These are phyloP conservation scores for Przewalskia tangutica DNA, from an alignment of 257 asterid species.

Conservation along the genomic window DNA sequence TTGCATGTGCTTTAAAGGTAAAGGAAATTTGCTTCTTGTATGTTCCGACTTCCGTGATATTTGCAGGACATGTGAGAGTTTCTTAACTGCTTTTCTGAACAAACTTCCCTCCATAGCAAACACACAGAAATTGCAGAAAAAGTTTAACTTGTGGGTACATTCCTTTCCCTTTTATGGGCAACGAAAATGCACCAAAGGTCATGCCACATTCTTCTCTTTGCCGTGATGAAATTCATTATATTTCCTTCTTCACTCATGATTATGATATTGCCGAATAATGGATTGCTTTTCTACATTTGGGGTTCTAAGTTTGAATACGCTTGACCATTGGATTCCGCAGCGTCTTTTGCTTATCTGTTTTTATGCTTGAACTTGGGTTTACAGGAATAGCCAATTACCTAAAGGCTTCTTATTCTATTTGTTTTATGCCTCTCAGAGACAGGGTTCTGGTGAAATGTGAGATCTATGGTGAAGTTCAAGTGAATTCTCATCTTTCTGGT, in stretches of 20 bases:
- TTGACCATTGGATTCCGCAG: neutral
- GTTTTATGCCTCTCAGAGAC: slow-evolving; percentile 42
- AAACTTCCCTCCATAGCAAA: neutral
- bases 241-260: neutral
- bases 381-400: neutral
- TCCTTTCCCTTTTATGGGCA: neutral
- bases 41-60: neutral
- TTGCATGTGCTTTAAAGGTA: neutral
- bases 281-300: neutral
- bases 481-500: slow-evolving; percentile 82
- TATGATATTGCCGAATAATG: neutral
- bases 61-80: neutral
- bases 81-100: neutral
- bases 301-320: neutral
- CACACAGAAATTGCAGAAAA: neutral
- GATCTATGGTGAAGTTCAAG: slow-evolving; percentile 85
- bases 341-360: neutral
- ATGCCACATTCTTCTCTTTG: neutral
- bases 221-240: neutral
- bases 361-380: neutral
- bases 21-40: neutral
- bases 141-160: neutral
- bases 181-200: neutral
- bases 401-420: slow-evolving; percentile 16
- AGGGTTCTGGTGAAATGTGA: slow-evolving; percentile 92